These are phyloP conservation scores for Kluyveromyces sp. DNA, from an alignment of 1,139 yeast species.

Conservation along the genomic window DNA sequence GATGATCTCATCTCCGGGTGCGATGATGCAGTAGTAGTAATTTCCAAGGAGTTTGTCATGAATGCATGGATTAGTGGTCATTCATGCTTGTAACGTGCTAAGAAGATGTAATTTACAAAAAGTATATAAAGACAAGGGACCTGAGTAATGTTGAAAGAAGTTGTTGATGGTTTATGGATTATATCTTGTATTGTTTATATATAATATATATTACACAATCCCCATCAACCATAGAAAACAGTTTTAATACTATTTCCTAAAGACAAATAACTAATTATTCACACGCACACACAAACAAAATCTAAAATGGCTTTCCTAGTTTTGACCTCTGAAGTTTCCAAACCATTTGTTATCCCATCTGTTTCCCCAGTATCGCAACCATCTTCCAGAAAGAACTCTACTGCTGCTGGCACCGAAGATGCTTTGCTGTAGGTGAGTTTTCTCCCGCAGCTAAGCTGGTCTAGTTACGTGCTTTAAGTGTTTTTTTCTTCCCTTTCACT, in stretches of 20 bases:
- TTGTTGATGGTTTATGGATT: neutral
- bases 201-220: neutral
- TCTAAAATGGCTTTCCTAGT: slow-evolving; percentile 38
- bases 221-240: neutral
- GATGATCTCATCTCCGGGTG: too few species aligned
- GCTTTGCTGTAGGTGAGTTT: neutral
- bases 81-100: too few species aligned
- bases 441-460: neutral
- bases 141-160: neutral
- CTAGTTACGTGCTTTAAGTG: neutral
- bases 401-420: neutral
- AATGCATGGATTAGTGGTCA: too few species aligned
- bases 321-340: slow-evolving; percentile 47
- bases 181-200: neutral
- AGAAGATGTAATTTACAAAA: too few species aligned
- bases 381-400: slow-evolving; percentile 15
- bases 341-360: slow-evolving; percentile 58
- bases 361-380: slow-evolving; percentile 48
- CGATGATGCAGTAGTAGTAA: too few species aligned
- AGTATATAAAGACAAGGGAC: too few species aligned
- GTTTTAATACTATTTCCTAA: neutral
- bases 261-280: slow-evolving; percentile 7
- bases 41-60: too few species aligned
- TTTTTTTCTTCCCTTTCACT: neutral
- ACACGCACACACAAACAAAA: slow-evolving; percentile 4